These are phyloP conservation scores for Penicillium occitanis DNA, from an alignment of 2,329 filamentous ascomycete genomes.

Conservation along the genomic window DNA sequence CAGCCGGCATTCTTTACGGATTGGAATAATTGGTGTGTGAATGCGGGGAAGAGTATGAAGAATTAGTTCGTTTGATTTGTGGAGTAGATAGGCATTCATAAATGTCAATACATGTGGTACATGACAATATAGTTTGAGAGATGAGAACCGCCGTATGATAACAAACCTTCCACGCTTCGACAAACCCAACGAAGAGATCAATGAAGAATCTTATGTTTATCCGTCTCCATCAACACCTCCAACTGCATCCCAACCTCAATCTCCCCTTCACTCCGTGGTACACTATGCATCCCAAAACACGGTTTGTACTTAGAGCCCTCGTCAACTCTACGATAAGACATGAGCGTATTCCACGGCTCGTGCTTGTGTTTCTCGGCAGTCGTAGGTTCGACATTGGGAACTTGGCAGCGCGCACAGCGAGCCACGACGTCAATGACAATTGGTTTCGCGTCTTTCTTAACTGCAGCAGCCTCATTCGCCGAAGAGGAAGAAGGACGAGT, in stretches of 20 bases:
- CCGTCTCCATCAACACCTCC: slow-evolving; percentile 58
- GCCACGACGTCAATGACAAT: slow-evolving; percentile 59
- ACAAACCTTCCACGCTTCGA: not conserved
- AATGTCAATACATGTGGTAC: not conserved
- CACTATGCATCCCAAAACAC: slow-evolving; percentile 66
- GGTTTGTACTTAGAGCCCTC: slow-evolving; percentile 63
- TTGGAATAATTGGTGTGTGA: slow-evolving; percentile 70
- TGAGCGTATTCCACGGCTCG: slow-evolving; percentile 63
- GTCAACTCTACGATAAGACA: slow-evolving; percentile 61
- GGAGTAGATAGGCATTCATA: not conserved
- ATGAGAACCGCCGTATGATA: not conserved
- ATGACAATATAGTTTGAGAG: not conserved
- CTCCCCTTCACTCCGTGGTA: slow-evolving; percentile 55
- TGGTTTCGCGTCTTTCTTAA: slow-evolving; percentile 21
- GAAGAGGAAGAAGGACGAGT: not conserved
- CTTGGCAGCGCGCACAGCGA: slow-evolving; percentile 60
- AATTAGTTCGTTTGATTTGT: slow-evolving; percentile 25
- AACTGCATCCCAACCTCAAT: slow-evolving; percentile 60
- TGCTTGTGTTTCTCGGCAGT: slow-evolving; percentile 59
- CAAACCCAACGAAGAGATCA: not conserved
- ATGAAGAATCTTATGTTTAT: slow-evolving; percentile 56
- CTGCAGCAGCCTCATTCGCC: not conserved
- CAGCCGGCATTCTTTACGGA: slow-evolving; percentile 68
- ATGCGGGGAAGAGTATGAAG: slow-evolving; percentile 45
- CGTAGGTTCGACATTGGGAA: slow-evolving; percentile 65